Evolutionary conservation across 352 stramenopile genomes (phyloP).

Genomic region (Phytophthora citricola): DNA sequence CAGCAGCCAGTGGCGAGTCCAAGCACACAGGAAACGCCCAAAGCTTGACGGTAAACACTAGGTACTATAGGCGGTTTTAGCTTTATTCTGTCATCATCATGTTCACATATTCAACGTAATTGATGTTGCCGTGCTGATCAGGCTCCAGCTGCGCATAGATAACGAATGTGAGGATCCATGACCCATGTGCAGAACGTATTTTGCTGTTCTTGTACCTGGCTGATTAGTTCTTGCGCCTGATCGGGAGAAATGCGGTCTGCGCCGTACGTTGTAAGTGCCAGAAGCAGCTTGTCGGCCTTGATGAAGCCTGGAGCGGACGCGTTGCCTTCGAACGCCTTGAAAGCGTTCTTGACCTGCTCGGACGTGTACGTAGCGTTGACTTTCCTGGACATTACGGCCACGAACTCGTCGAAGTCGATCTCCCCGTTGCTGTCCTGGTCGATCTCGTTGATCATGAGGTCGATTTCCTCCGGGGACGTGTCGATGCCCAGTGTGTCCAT

Average conservation of each 20-base stretch:
- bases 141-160: constrained; percentile 79
- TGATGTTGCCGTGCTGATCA: constrained; percentile 92
- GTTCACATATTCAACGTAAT: constrained; percentile 95
- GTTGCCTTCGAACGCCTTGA: constrained; percentile 82
- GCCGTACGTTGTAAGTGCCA: constrained; percentile 91
- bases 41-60: constrained; percentile 17
- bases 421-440: constrained; percentile 95
- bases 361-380: constrained; percentile 94
- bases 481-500: constrained; percentile 96
- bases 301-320: constrained; percentile 71
- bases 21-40: constrained; percentile 11
- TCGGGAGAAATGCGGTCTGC: constrained; percentile 90
- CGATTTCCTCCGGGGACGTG: constrained; percentile 93
- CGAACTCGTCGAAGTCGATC: constrained; percentile 96
- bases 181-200: neutral
- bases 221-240: constrained; percentile 93
- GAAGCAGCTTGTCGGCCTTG: constrained; percentile 86
- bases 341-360: constrained; percentile 93
- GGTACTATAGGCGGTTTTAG: neutral
- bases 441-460: constrained; percentile 96
- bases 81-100: constrained; percentile 94
- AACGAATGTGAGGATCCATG: constrained; percentile 8
- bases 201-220: constrained; percentile 55
- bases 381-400: constrained; percentile 95
- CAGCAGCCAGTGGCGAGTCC: constrained; percentile 14